A percentile compares a stretch with the other conserved stretches of the same genome.
phyloP scores from a whole-genome alignment of 2,329 filamentous ascomycete species.

The Amylocarpus encephaloides region DNA sequence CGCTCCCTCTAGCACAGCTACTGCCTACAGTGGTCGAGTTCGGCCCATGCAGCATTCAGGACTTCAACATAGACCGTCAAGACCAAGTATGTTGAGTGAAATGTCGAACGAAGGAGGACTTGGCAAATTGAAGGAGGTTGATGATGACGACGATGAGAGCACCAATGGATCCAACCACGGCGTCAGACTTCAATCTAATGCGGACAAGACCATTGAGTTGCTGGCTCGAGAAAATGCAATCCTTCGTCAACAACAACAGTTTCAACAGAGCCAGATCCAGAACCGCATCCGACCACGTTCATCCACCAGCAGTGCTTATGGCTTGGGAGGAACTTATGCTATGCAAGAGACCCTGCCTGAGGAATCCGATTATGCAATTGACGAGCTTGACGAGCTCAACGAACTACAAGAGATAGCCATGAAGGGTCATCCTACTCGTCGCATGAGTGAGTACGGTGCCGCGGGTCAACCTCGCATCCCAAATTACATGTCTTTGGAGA shows the following conservation, averaged over 20 bases:
- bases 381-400: conserved; percentile 59
- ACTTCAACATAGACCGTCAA: conserved; percentile 75
- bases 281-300: conserved; percentile 52
- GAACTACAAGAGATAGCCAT: conserved; percentile 37
- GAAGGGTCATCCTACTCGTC: conserved; percentile 27
- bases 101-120: conserved; percentile 60
- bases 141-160: conserved; percentile 57
- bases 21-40: conserved; percentile 25
- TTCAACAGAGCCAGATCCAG: conserved; percentile 49
- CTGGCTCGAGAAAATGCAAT: conserved; percentile 57
- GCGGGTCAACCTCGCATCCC: conserved; percentile 28
- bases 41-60: conserved; percentile 52
- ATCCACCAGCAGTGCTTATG: conserved; percentile 47
- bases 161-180: conserved; percentile 50
- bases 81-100: conserved; percentile 69
- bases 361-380: conserved; percentile 66
- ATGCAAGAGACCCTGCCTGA: conserved; percentile 55
- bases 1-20: conserved; percentile 17
- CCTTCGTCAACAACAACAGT: conserved; percentile 52
- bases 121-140: conserved; percentile 64
- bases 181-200: conserved; percentile 45
- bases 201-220: conserved; percentile 58
- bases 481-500: conserved; percentile 44
- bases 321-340: conserved; percentile 50
- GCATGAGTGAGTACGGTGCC: conserved; percentile 34